Evolutionary conservation across 129 eudicot species (phyloP), one percentile per base, ranked within the genome.

Genomic region (Lactuca saligna): DNA sequence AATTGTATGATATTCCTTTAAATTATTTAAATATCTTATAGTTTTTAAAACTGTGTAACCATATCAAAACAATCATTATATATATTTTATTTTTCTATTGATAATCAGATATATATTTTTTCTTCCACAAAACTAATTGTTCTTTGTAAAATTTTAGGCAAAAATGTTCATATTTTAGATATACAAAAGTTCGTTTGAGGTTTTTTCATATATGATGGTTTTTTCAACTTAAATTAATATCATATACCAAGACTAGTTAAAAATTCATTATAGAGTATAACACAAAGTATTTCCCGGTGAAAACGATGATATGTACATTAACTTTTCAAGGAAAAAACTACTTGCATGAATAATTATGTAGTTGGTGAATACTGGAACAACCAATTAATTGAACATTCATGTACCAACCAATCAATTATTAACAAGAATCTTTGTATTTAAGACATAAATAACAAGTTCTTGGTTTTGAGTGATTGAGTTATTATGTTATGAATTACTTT

Each of bases 341-440:
- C 41, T 63, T 64, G 65, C 61, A 41, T 63, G 48, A 63, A 64
- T 49, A 64, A 64, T 73, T 57, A 73, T 66, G 17, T 59, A 35
- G 66, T 59, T n/a, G 67, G 59, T 58, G 49, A 58, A 59, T 58
- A 16, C 58, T 46, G 49, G 55, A 46, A 34, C 74, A 61, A 60
- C 9, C 35, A 1, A 29, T 75, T 51, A 37, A 61, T 73, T 73
- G 44, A 65, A 55, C 50, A 25, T 73, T 11, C 11, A 53, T 53
- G 10, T 53, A 53, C 78, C 48, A 73, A 70, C 78, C 17, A 62
- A 55, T 41, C 78, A 73, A 73, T 73, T 34, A 73, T 64, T 15
- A 64, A 12, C 58, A 64, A 65, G 72, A 73, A 64, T 64, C 71
- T 39, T 32, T 55, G 65, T 55, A 64, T 73, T 73, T 55, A 37